These are phyloP conservation scores for Leptographium lundbergii DNA, from an alignment of 2,329 filamentous ascomycete species.

Conservation along the genomic window DNA sequence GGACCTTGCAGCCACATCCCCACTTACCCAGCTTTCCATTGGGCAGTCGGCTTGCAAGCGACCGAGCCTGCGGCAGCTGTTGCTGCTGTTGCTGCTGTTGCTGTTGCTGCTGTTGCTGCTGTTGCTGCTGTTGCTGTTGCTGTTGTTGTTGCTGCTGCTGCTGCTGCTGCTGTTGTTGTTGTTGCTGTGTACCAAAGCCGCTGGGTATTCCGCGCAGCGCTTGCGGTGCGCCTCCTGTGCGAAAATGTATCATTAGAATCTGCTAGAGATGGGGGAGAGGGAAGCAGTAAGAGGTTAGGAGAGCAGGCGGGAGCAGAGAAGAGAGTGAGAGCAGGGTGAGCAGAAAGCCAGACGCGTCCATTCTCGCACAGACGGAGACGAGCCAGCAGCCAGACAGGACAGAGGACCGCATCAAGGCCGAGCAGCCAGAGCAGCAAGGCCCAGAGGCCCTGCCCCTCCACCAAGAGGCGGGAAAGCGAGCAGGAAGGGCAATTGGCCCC, in stretches of 20 bases:
- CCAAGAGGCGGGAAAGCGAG: background rate
- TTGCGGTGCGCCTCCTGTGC: conserved; percentile 45
- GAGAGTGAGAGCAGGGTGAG: background rate
- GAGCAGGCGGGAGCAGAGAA: background rate
- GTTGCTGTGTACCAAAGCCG: conserved; percentile 34
- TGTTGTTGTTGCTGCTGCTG: too few species aligned
- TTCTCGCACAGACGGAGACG: background rate
- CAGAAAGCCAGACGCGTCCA: background rate
- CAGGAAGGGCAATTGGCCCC: background rate
- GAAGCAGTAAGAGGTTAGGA: background rate
- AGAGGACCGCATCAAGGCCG: background rate
- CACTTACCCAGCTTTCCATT: conserved; percentile 50
- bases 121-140: too few species aligned
- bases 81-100: conserved; percentile 26
- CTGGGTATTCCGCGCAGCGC: conserved; percentile 48
- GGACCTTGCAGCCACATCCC: background rate
- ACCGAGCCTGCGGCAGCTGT: conserved; percentile 30
- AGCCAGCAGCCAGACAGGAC: background rate
- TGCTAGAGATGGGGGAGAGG: background rate
- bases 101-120: too few species aligned
- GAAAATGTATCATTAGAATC: conserved; percentile 3
- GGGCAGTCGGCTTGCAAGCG: conserved; percentile 46
- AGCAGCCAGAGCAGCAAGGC: background rate
- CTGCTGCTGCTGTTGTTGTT: too few species aligned
- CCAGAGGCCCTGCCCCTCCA: background rate